A percentile compares a stretch with the other conserved stretches of the same genome.
Evolutionary conservation across 768 basidiomycete species (phyloP).

Genomic region (Pleurotus citrinopileatus): DNA sequence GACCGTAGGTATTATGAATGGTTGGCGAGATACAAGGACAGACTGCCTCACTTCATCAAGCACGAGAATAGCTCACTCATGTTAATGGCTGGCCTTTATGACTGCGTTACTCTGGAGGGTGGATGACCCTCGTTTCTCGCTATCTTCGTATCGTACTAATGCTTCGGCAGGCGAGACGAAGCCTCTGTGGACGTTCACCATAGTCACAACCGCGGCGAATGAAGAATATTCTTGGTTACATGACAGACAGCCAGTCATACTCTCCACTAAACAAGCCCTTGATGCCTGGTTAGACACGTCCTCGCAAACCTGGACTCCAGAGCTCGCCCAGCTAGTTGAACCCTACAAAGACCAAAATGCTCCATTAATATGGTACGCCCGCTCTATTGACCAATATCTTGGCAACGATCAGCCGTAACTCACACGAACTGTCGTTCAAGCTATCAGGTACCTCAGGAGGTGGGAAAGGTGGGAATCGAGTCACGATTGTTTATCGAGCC

Average conservation of each 20-base stretch:
- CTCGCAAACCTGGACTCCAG: slow-evolving; percentile 58
- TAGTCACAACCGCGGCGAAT: slow-evolving; percentile 81
- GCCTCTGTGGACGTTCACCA: slow-evolving; percentile 78
- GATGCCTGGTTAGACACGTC: slow-evolving; percentile 80
- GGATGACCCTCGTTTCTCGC: slow-evolving; percentile 1
- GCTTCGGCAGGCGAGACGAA: slow-evolving; percentile 42
- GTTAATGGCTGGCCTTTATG: slow-evolving; percentile 88
- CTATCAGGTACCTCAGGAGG: slow-evolving; percentile 86
- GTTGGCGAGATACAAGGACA: slow-evolving; percentile 79
- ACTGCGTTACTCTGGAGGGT: slow-evolving; percentile 68
- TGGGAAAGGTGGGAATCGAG: slow-evolving; percentile 87
- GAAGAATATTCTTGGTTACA: slow-evolving; percentile 83
- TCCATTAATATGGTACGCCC: slow-evolving; percentile 72
- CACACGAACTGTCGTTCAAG: slow-evolving; percentile 31
- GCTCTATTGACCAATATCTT: slow-evolving; percentile 8
- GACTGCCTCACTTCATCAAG: slow-evolving; percentile 80
- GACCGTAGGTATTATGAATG: slow-evolving; percentile 88
- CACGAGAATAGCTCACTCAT: slow-evolving; percentile 70
- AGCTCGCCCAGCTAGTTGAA: slow-evolving; percentile 56
- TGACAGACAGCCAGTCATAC: slow-evolving; percentile 84
- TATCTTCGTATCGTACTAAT: background rate
- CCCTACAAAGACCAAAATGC: slow-evolving; percentile 50
- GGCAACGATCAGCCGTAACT: background rate
- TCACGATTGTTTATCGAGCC: slow-evolving; percentile 83
- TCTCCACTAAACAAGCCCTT: slow-evolving; percentile 59